phyloP scores from a whole-genome alignment of 176 grass and related monocot species.

The Lolium rigidum region DNA sequence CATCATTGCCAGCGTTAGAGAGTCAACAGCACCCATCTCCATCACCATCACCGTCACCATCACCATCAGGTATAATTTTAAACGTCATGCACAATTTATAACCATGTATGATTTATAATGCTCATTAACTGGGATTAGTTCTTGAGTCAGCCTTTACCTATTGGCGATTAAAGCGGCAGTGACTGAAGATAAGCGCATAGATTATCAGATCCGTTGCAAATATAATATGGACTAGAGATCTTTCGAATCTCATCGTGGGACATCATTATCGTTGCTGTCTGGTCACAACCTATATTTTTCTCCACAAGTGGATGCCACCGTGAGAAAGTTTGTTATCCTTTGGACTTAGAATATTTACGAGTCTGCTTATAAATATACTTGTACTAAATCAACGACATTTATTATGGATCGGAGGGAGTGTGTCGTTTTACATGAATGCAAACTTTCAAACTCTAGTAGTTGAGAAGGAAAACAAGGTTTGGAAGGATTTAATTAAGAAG shows the following conservation, averaged over 20 bases:
- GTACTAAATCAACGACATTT: too few relatives aligned
- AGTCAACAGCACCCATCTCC: neutral
- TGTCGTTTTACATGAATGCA: neutral
- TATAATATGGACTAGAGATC: slow-evolving; percentile 50
- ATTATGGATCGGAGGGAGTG: neutral
- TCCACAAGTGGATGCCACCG: slow-evolving; percentile 25
- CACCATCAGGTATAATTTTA: neutral
- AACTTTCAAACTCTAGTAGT: neutral
- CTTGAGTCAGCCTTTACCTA: neutral
- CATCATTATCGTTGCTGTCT: slow-evolving; percentile 40
- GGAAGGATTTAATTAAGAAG: too few relatives aligned
- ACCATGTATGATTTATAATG: neutral
- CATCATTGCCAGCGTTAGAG: neutral
- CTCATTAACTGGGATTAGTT: neutral
- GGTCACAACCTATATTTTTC: neutral
- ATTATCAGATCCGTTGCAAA: neutral
- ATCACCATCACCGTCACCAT: neutral
- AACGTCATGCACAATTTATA: neutral
- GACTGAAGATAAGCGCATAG: slow-evolving; percentile 26
- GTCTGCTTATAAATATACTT: neutral
- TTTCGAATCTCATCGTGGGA: slow-evolving; percentile 41
- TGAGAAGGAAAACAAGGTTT: too few relatives aligned
- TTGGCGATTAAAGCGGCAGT: slow-evolving; percentile 8
- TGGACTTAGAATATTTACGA: neutral
- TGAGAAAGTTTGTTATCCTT: slow-evolving; percentile 32